Conservation (phyloP, 805 yeast genomes). For the Ogataea parapolymorpha region DNA sequence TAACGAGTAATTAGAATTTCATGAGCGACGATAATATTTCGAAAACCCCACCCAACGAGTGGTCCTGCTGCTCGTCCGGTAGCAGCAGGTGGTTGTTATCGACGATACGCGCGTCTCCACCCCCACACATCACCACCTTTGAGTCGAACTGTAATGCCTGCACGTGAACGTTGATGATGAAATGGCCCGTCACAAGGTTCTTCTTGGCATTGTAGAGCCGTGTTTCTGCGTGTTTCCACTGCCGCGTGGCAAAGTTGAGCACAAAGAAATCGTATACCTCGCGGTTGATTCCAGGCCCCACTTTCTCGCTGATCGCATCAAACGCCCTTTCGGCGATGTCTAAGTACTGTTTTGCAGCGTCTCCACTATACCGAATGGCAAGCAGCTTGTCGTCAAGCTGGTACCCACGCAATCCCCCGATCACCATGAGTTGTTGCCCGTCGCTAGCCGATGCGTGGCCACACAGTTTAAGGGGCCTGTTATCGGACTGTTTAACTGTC, state of each 20-base stretch:
- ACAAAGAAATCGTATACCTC: conserved; percentile 8
- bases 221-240: conserved; percentile 21
- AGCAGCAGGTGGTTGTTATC: conserved; percentile 4
- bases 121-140: conserved; percentile 19
- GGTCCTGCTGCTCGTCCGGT: neutral
- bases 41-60: conserved; percentile 5
- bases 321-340: neutral
- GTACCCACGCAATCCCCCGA: conserved; percentile 26
- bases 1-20: conserved; percentile 12
- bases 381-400: conserved; percentile 8
- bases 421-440: conserved; percentile 20
- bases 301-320: neutral
- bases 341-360: neutral
- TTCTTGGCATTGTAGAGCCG: neutral
- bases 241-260: conserved; percentile 20
- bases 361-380: neutral
- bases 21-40: conserved; percentile 21
- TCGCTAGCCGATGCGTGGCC: conserved; percentile 25
- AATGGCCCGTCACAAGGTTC: neutral
- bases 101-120: conserved; percentile 18
- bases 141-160: conserved; percentile 20
- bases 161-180: conserved; percentile 6
- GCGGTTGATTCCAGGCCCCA: too few relatives aligned
- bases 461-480: conserved; percentile 19
- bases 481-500: conserved; percentile 13